These are phyloP conservation scores for Scheffersomyces ergatensis DNA, from an alignment of 805 yeast genomes.

Conservation along the genomic window DNA sequence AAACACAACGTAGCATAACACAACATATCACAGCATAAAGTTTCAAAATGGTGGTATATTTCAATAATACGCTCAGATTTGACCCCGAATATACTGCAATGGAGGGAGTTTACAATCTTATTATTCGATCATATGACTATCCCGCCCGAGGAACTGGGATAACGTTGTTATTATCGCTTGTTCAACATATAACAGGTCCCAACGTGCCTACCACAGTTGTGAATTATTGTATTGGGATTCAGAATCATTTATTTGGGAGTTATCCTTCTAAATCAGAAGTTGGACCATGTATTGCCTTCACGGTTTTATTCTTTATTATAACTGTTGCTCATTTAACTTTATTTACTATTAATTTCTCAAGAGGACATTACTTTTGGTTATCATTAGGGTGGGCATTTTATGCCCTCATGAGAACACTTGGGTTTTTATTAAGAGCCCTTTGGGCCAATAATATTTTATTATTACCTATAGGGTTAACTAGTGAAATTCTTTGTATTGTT, in stretches of 20 bases:
- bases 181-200: conserved; percentile 24
- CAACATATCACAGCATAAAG: too few species aligned
- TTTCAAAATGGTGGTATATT: neutral
- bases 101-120: conserved; percentile 20
- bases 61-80: neutral
- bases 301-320: conserved; percentile 49
- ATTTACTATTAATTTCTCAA: conserved; percentile 45
- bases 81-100: conserved; percentile 12
- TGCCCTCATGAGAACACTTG: conserved; percentile 51
- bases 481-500: conserved; percentile 53
- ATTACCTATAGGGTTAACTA: conserved; percentile 51
- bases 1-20: too few species aligned
- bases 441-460: conserved; percentile 54
- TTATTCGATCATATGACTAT: conserved; percentile 18
- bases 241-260: conserved; percentile 59
- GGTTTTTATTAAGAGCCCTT: conserved; percentile 53
- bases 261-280: conserved; percentile 53
- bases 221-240: conserved; percentile 34
- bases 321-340: conserved; percentile 43
- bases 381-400: conserved; percentile 52
- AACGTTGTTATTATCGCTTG: conserved; percentile 19
- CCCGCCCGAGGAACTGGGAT: conserved; percentile 25
- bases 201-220: conserved; percentile 39
- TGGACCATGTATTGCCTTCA: conserved; percentile 58
- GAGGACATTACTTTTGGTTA: conserved; percentile 62